phyloP scores from a whole-genome alignment of 2,329 filamentous ascomycete genomes.

The Colletotrichum liaoningense region DNA sequence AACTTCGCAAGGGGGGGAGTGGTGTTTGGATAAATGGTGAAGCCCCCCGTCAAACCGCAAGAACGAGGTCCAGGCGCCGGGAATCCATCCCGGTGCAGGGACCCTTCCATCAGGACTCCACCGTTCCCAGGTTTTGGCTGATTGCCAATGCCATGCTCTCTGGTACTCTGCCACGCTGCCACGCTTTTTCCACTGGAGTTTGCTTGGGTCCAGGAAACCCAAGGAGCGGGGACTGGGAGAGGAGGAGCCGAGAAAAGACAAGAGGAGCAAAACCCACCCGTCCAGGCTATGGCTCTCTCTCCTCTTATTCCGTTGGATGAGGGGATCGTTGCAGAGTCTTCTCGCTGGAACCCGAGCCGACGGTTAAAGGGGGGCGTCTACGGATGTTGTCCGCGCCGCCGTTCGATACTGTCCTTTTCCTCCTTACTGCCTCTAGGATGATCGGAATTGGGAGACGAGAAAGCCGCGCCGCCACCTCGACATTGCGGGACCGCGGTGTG shows the following conservation, averaged over 20 bases:
- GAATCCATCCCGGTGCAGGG: slow-evolving; percentile 23
- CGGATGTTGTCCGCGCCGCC: background rate
- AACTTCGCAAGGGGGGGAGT: background rate
- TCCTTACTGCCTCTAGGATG: background rate
- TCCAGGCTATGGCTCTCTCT: background rate
- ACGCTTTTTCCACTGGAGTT: background rate
- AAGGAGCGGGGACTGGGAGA: background rate
- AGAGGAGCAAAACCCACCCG: no score
- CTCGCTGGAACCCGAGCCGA: background rate
- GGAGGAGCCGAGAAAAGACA: background rate
- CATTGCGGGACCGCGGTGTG: slow-evolving; percentile 14
- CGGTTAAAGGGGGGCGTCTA: background rate
- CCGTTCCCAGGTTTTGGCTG: background rate
- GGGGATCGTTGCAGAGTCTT: background rate
- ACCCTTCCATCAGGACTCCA: background rate
- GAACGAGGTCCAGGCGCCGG: slow-evolving; percentile 18
- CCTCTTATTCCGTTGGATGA: background rate
- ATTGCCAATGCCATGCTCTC: background rate
- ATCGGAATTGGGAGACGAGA: background rate
- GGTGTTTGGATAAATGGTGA: background rate
- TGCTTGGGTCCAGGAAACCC: slow-evolving; percentile 13
- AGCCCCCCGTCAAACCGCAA: background rate
- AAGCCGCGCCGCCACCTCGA: slow-evolving; percentile 20
- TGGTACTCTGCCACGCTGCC: background rate
- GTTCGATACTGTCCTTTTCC: background rate